Evolutionary conservation across 352 stramenopile species (phyloP), one percentile per base, ranked within the genome.

Genomic region (Pythium dissotocum): DNA sequence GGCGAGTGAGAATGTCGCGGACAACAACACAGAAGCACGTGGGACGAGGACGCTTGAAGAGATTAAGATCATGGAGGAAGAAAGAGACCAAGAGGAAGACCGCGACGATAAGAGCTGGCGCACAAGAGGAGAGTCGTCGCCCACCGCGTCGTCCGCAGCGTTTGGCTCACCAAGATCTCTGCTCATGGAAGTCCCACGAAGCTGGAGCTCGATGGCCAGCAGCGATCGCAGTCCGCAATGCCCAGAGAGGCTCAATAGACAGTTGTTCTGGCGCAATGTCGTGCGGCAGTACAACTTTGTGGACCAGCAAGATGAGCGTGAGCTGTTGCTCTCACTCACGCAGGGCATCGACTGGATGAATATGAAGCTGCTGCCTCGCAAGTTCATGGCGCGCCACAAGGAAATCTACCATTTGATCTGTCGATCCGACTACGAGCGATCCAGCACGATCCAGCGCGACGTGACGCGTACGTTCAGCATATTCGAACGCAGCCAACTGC

Each of bases 391-490:
- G 16, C 84, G 85, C 51, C 87, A 94, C 62, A 84, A 79, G 58
- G 85, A 94, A 64, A 84, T 95, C 58, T 95, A 93, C 61, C 75
- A 91, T 48, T 62, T 94, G 33, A 77, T 89, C 55, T 54, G 71
- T 63, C 78, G 71, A 10, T 73, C 77, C 12, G 76, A 90, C 54
- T 91, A 95, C 63, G 73, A 86, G 63, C 82, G 83, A 33, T 94
- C 87, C 7, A 78, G 77, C 0, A 76, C 76, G 38, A 94, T 95
- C 61, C 75, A 84, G 70, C 86, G 88, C 24, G 88, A 95, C 65
- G 87, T 95, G 16, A 90, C 86, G 26, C 86, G 88, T 42, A 95
- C 88, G 10, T 95, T 94, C 65, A 92, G 87, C 55, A 92, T 95
- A 64, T 95, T 95, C 57, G 86, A 93, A 60, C 76, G 76, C 24